Conservation (phyloP, 805 yeast species). For the Lipomyces starkeyi region DNA sequence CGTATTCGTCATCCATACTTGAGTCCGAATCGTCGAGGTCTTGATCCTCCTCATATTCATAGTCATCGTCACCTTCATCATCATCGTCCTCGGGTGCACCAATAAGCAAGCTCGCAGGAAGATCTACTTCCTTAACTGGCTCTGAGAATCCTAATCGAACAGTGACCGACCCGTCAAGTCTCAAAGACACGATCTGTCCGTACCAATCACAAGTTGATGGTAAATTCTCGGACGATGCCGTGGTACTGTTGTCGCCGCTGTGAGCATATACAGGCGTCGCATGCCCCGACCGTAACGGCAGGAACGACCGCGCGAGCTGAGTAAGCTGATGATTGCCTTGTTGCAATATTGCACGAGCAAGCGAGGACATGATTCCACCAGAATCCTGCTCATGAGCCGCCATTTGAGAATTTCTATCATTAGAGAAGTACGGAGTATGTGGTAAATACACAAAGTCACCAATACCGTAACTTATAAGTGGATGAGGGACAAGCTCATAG, state of each 20-base stretch:
- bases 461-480: conserved; percentile 25
- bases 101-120: conserved; percentile 29
- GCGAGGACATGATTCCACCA: conserved; percentile 25
- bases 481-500: conserved; percentile 36
- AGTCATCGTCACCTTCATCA: conserved; percentile 31
- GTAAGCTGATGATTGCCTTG: conserved; percentile 37
- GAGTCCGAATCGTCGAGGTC: conserved; percentile 10
- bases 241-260: conserved; percentile 10
- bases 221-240: neutral
- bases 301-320: conserved; percentile 33
- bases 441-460: conserved; percentile 36
- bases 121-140: conserved; percentile 17
- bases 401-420: neutral
- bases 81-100: conserved; percentile 30
- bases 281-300: conserved; percentile 29
- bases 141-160: conserved; percentile 31
- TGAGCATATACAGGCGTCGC: conserved; percentile 10
- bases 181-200: conserved; percentile 29
- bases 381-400: conserved; percentile 10
- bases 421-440: conserved; percentile 29
- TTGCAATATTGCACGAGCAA: conserved; percentile 31
- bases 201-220: conserved; percentile 33
- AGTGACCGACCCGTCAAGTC: conserved; percentile 32
- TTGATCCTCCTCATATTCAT: conserved; percentile 13
- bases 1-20: conserved; percentile 11